phyloP scores from a whole-genome alignment of 805 yeast genomes.

The Saccharomyces jurei region DNA sequence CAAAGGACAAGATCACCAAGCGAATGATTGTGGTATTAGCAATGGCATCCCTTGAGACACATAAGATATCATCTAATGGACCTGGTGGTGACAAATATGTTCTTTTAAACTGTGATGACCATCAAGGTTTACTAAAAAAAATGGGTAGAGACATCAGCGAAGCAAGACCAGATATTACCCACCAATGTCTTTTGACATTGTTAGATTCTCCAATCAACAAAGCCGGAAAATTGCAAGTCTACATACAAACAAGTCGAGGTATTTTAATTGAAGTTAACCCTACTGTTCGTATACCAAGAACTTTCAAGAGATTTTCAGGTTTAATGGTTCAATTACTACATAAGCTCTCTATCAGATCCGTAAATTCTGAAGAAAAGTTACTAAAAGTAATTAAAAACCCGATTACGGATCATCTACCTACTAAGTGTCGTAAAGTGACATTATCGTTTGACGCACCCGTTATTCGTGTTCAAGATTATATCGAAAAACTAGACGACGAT shows the following conservation, averaged over 20 bases:
- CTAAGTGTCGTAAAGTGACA: conserved; percentile 89
- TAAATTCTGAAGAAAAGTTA: conserved; percentile 89
- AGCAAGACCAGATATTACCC: conserved; percentile 98
- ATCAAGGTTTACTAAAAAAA: conserved; percentile 87
- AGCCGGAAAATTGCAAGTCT: conserved; percentile 94
- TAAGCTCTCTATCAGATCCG: conserved; percentile 85
- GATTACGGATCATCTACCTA: conserved; percentile 91
- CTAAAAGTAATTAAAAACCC: conserved; percentile 94
- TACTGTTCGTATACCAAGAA: conserved; percentile 92
- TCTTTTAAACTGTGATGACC: conserved; percentile 92
- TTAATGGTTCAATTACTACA: conserved; percentile 95
- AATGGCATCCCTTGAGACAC: conserved; percentile 93
- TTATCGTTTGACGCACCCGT: conserved; percentile 88
- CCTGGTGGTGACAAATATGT: conserved; percentile 88
- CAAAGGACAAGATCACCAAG: conserved; percentile 79
- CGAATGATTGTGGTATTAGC: conserved; percentile 90
- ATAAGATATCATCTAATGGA: conserved; percentile 73
- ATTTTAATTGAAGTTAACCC: conserved; percentile 95
- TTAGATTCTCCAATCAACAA: conserved; percentile 97
- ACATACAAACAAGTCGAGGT: conserved; percentile 91
- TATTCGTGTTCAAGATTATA: conserved; percentile 81
- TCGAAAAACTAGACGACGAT: conserved; percentile 65
- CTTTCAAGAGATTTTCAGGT: conserved; percentile 95
- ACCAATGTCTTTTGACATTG: conserved; percentile 88
- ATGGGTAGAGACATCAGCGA: conserved; percentile 97